Percentiles rank a stretch among this genome's conserved stretches.
Conservation (phyloP, 805 yeast genomes). For the Schizosaccharomyces octosporus region DNA sequence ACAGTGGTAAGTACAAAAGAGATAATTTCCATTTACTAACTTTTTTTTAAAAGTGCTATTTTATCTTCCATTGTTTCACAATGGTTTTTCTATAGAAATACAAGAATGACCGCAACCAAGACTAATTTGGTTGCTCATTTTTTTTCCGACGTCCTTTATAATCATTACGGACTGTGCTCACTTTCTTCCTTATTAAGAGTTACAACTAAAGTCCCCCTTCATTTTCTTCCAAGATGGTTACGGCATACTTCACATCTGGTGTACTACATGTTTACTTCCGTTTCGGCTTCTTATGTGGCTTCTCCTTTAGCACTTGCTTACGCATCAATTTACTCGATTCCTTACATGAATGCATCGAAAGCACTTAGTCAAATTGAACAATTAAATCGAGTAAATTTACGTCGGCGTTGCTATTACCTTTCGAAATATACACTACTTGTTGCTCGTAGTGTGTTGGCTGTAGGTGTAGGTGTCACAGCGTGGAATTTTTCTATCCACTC, state of each 20-base stretch:
- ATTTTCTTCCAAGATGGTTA: background rate
- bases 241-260: constrained; percentile 11
- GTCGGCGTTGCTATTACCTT: constrained; percentile 14
- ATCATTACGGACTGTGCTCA: constrained; percentile 12
- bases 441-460: constrained; percentile 16
- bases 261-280: constrained; percentile 13
- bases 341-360: constrained; percentile 13
- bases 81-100: constrained; percentile 16
- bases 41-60: constrained; percentile 4
- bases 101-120: constrained; percentile 9
- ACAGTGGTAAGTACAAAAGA: constrained; percentile 9
- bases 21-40: background rate
- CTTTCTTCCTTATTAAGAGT: constrained; percentile 13
- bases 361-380: constrained; percentile 7
- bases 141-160: constrained; percentile 9
- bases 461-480: constrained; percentile 16
- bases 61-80: constrained; percentile 16
- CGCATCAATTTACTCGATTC: constrained; percentile 15
- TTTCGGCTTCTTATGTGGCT: constrained; percentile 17
- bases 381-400: background rate
- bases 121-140: background rate
- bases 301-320: constrained; percentile 15
- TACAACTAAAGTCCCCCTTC: background rate
- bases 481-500: constrained; percentile 18
- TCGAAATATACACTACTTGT: constrained; percentile 17